A percentile compares a stretch with the other conserved stretches of the same genome.
Evolutionary conservation across 78 protist genomes (phyloP).

Genomic region (Chrysochromulina tobinii): DNA sequence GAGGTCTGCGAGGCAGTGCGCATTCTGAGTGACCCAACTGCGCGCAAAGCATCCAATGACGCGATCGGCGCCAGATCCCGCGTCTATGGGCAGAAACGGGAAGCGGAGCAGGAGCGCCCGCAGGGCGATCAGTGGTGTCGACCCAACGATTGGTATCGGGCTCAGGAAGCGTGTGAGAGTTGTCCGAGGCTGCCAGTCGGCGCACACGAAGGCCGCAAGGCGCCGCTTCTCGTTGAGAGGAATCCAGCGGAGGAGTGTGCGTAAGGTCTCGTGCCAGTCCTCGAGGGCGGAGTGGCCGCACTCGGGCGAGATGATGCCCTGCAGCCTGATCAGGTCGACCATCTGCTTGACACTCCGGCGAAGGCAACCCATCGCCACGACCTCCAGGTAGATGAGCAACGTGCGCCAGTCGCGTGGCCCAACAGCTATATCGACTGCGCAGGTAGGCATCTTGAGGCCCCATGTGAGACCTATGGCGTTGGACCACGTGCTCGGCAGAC

Average conservation of each 20-base stretch:
- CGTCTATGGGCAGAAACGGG: conserved; percentile 22
- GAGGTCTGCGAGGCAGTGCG: too few species aligned
- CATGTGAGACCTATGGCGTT: too few species aligned
- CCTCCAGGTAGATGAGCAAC: too few species aligned
- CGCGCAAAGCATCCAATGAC: not conserved
- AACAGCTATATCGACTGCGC: too few species aligned
- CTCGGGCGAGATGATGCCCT: too few species aligned
- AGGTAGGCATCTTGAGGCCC: too few species aligned
- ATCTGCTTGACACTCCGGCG: too few species aligned
- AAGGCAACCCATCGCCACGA: not conserved
- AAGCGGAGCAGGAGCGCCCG: not conserved
- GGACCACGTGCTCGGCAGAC: too few species aligned
- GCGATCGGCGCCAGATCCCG: conserved; percentile 16
- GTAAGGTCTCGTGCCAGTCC: not conserved
- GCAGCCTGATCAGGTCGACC: too few species aligned
- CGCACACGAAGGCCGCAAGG: not conserved
- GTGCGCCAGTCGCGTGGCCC: too few species aligned
- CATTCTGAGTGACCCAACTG: not conserved
- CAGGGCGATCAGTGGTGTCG: not conserved
- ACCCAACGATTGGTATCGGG: not conserved
- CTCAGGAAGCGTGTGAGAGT: not conserved
- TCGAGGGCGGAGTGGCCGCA: too few species aligned
- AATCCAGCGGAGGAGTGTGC: not conserved
- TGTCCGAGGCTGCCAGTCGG: not conserved
- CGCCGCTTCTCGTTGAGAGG: not conserved